These are phyloP conservation scores for Geosmithia putterillii DNA, from an alignment of 2,329 filamentous ascomycete genomes.

Conservation along the genomic window DNA sequence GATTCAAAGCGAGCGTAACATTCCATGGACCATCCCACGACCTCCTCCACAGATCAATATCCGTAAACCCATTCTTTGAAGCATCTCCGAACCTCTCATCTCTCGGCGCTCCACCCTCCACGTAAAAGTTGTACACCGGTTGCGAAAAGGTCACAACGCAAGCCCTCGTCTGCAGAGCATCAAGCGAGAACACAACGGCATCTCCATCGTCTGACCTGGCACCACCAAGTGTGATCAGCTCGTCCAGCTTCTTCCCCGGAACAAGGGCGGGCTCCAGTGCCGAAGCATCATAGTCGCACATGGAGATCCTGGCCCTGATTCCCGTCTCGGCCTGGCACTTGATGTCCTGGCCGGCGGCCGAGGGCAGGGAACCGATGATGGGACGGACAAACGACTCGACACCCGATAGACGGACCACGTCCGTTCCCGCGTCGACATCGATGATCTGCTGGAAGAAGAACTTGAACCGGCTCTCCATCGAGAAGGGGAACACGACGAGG, in stretches of 20 bases:
- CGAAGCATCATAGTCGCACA: constrained; percentile 60
- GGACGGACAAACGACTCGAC: constrained; percentile 53
- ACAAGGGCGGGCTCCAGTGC: constrained; percentile 47
- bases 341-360: constrained; percentile 49
- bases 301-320: constrained; percentile 24
- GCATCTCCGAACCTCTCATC: constrained; percentile 54
- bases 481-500: constrained; percentile 80
- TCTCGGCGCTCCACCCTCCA: constrained; percentile 46
- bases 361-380: constrained; percentile 59
- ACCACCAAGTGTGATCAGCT: constrained; percentile 50
- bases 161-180: constrained; percentile 62
- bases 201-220: constrained; percentile 19
- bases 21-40: constrained; percentile 68
- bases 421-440: constrained; percentile 61
- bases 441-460: constrained; percentile 76
- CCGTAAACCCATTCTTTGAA: constrained; percentile 48
- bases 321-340: constrained; percentile 28
- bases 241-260: constrained; percentile 28
- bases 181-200: constrained; percentile 51
- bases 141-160: constrained; percentile 63
- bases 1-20: constrained; percentile 25
- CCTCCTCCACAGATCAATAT: constrained; percentile 71
- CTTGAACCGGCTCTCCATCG: constrained; percentile 66
- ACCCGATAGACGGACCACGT: constrained; percentile 57
- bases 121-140: constrained; percentile 51